Conservation (phyloP, 192 early-diverging fungal species). For the Entophlyctis luteolus region DNA sequence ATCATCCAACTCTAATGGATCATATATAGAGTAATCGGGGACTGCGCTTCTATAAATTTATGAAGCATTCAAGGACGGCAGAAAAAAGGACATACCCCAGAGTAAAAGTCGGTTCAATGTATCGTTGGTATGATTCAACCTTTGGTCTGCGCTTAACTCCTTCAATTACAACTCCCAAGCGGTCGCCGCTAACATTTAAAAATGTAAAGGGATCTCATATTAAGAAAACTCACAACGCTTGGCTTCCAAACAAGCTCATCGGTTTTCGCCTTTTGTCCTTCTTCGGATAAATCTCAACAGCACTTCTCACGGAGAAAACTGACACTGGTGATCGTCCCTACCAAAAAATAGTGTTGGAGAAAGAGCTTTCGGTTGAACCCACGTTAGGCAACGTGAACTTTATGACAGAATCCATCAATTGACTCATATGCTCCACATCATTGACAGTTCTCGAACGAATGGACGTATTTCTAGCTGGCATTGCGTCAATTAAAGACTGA, state of each 20-base stretch:
- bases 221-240: slow-evolving; percentile 29
- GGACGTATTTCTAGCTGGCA: not conserved
- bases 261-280: slow-evolving; percentile 24
- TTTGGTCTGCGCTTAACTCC: slow-evolving; percentile 33
- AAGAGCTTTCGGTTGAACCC: too few species aligned
- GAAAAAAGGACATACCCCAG: slow-evolving; percentile 13
- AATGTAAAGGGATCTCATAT: not conserved
- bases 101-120: slow-evolving; percentile 8
- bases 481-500: not conserved
- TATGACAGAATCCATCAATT: slow-evolving; percentile 5
- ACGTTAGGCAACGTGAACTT: not conserved
- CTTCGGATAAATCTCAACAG: slow-evolving; percentile 23
- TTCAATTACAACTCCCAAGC: slow-evolving; percentile 28
- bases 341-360: not conserved
- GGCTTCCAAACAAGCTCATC: slow-evolving; percentile 28
- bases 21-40: slow-evolving; percentile 51
- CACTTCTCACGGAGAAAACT: slow-evolving; percentile 36
- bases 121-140: slow-evolving; percentile 18
- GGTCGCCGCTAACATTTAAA: slow-evolving; percentile 8
- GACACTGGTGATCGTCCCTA: slow-evolving; percentile 31
- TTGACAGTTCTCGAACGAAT: slow-evolving; percentile 1
- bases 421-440: slow-evolving; percentile 1
- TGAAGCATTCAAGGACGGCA: not conserved
- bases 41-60: slow-evolving; percentile 22
- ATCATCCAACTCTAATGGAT: slow-evolving; percentile 84